Percentiles rank a stretch among this genome's conserved stretches.
phyloP scores from a whole-genome alignment of 2,329 filamentous ascomycete species.

The Neopestalotiopsis clavispora region DNA sequence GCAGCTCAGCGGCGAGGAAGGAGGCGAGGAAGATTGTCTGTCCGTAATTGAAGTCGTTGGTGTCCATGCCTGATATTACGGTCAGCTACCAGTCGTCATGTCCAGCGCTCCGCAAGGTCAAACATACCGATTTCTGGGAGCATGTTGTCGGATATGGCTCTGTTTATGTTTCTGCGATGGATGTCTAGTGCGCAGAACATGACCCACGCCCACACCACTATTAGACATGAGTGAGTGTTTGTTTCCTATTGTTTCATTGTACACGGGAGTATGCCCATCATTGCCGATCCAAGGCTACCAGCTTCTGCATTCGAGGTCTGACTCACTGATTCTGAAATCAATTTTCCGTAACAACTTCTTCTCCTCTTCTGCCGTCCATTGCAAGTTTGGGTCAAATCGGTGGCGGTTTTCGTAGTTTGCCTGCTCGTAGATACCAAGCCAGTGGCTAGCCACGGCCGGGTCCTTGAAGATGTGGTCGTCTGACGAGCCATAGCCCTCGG shows the following conservation, averaged over 20 bases:
- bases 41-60: constrained; percentile 51
- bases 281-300: too few relatives aligned
- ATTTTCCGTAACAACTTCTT: constrained; percentile 58
- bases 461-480: constrained; percentile 53
- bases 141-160: constrained; percentile 37
- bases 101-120: not conserved
- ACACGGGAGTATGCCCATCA: not conserved
- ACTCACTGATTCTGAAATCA: constrained; percentile 38
- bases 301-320: not conserved
- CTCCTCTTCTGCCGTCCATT: constrained; percentile 63
- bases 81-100: not conserved
- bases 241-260: not conserved
- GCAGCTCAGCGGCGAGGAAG: constrained; percentile 58
- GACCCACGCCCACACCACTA: constrained; percentile 21
- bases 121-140: constrained; percentile 42
- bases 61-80: constrained; percentile 34
- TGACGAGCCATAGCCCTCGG: constrained; percentile 35
- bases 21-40: constrained; percentile 53
- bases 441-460: constrained; percentile 56
- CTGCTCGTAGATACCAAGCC: constrained; percentile 57
- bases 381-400: constrained; percentile 60
- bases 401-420: constrained; percentile 63
- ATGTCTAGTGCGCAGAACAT: constrained; percentile 32
- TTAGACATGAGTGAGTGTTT: not conserved
- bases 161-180: constrained; percentile 36